These are phyloP conservation scores for Penicillium sp. DNA, from an alignment of 2,329 filamentous ascomycete species.

Conservation along the genomic window DNA sequence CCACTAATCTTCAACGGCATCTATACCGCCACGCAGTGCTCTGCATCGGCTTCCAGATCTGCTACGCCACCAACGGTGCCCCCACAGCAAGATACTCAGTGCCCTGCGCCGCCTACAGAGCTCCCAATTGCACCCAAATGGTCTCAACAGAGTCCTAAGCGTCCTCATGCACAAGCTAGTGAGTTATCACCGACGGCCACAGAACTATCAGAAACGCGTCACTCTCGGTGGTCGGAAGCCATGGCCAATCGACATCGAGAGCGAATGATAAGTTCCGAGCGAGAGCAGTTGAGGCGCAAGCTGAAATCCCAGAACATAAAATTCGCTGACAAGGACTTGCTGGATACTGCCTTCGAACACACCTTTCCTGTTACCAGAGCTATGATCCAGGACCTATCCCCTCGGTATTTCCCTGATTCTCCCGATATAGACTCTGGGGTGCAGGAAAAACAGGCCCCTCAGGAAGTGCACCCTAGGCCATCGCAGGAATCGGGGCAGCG, in stretches of 20 bases:
- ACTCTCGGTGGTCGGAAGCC: background rate
- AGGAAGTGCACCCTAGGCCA: background rate
- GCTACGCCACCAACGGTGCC: background rate
- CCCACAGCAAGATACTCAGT: background rate
- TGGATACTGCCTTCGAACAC: background rate
- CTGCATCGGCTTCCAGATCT: background rate
- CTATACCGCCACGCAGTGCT: background rate
- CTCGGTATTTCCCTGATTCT: background rate
- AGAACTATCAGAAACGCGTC: background rate
- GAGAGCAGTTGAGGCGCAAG: background rate
- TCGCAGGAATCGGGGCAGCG: background rate
- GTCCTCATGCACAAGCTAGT: background rate
- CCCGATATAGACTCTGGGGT: background rate
- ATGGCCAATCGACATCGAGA: background rate
- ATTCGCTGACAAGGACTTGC: background rate
- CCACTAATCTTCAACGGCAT: conserved; percentile 61
- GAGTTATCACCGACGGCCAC: background rate
- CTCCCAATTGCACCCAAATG: background rate
- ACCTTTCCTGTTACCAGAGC: background rate
- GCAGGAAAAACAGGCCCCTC: background rate
- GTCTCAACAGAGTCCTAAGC: background rate
- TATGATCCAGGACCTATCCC: background rate
- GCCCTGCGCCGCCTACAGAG: no score
- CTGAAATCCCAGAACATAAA: background rate
- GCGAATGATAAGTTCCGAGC: background rate